phyloP scores from a whole-genome alignment of 2,329 filamentous ascomycete genomes.

The Ophiostoma sp. region DNA sequence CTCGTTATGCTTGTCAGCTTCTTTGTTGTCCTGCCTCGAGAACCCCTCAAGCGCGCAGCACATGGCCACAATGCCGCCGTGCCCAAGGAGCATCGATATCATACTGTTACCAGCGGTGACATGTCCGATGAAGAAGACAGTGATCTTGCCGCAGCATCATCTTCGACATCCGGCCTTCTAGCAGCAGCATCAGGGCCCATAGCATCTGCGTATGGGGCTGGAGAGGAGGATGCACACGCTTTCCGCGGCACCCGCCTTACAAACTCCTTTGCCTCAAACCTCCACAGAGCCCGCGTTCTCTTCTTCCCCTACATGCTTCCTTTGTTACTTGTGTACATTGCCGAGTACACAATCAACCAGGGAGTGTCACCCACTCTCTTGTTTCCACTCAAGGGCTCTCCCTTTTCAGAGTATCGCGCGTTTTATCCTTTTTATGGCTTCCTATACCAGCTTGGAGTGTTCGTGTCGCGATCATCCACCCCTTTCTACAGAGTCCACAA shows the following conservation, averaged over 20 bases:
- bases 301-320: constrained; percentile 85
- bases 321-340: constrained; percentile 84
- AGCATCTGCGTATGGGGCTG: background rate
- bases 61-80: constrained; percentile 24
- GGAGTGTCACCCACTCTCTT: constrained; percentile 85
- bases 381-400: constrained; percentile 70
- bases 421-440: constrained; percentile 96
- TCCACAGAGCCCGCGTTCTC: constrained; percentile 63
- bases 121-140: constrained; percentile 31
- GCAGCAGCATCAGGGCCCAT: background rate
- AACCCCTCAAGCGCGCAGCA: constrained; percentile 48
- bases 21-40: constrained; percentile 71
- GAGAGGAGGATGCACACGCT: constrained; percentile 28
- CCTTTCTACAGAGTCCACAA: constrained; percentile 77
- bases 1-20: constrained; percentile 79
- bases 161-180: background rate
- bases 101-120: background rate
- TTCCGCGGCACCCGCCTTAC: background rate
- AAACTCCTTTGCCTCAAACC: constrained; percentile 41
- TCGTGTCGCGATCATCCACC: constrained; percentile 85
- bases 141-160: constrained; percentile 21
- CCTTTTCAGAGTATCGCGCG: constrained; percentile 73
- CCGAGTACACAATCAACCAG: constrained; percentile 97
- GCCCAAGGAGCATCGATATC: background rate
- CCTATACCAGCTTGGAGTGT: constrained; percentile 91